A percentile compares a stretch with the other conserved stretches of the same genome.
These are phyloP conservation scores for Paracamarosporium sp. DNA, from an alignment of 2,329 filamentous ascomycete genomes.

Conservation along the genomic window DNA sequence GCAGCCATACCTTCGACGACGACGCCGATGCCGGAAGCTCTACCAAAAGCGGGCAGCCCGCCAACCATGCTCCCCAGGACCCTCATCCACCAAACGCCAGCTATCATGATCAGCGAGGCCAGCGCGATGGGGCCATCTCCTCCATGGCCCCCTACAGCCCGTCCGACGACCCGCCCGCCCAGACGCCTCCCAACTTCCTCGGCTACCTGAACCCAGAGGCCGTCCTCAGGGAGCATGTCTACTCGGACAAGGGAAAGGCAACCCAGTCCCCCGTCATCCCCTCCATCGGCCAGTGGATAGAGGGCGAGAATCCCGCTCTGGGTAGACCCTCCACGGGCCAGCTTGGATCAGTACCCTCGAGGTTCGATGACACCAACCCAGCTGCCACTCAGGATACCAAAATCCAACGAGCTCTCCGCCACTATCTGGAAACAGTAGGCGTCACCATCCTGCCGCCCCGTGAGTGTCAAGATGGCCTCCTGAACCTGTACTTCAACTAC, in stretches of 20 bases:
- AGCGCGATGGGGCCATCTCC: slow-evolving; percentile 29
- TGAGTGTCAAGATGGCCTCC: slow-evolving; percentile 45
- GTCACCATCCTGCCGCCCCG: slow-evolving; percentile 43
- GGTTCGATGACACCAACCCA: slow-evolving; percentile 38
- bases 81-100: slow-evolving; percentile 27
- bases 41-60: slow-evolving; percentile 45
- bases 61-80: slow-evolving; percentile 38
- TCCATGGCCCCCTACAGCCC: slow-evolving; percentile 42
- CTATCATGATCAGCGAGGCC: slow-evolving; percentile 31
- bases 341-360: slow-evolving; percentile 29
- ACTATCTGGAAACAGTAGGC: slow-evolving; percentile 47
- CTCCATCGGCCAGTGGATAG: slow-evolving; percentile 45
- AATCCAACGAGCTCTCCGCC: slow-evolving; percentile 41
- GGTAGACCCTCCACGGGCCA: slow-evolving; percentile 25
- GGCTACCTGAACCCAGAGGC: slow-evolving; percentile 57
- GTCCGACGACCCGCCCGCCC: slow-evolving; percentile 33
- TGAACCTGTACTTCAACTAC: slow-evolving; percentile 55
- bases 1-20: slow-evolving; percentile 50
- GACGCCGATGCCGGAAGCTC: slow-evolving; percentile 44
- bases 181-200: slow-evolving; percentile 51
- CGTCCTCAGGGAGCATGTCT: slow-evolving; percentile 52
- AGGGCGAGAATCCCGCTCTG: slow-evolving; percentile 30
- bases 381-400: slow-evolving; percentile 38
- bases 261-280: slow-evolving; percentile 36
- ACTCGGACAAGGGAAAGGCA: slow-evolving; percentile 40